These are phyloP conservation scores for Globisporangium orthogonon DNA, from an alignment of 352 stramenopile genomes.

Conservation along the genomic window DNA sequence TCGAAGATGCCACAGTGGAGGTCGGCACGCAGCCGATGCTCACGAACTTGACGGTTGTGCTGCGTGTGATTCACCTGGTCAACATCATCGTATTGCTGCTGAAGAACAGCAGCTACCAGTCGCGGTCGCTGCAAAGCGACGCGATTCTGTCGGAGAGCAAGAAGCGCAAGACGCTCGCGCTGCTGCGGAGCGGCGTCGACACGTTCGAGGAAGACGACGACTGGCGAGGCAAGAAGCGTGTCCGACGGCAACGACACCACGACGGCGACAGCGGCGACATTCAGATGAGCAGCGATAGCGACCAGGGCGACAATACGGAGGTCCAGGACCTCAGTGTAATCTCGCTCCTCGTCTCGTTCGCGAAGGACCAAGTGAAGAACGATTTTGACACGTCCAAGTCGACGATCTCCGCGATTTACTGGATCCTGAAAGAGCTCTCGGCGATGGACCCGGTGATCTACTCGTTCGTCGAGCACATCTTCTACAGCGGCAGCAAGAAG, in stretches of 20 bases:
- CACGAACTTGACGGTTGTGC: conserved; percentile 62
- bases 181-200: conserved; percentile 53
- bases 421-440: conserved; percentile 66
- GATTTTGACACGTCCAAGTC: conserved; percentile 77
- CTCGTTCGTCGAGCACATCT: conserved; percentile 44
- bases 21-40: conserved; percentile 22
- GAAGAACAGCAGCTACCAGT: conserved; percentile 25
- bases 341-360: conserved; percentile 43
- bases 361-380: conserved; percentile 67
- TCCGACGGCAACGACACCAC: conserved; percentile 43
- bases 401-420: conserved; percentile 74
- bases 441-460: conserved; percentile 43
- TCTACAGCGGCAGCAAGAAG: conserved; percentile 65
- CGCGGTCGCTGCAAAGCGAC: conserved; percentile 15
- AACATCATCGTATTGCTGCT: conserved; percentile 64
- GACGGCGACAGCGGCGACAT: conserved; percentile 37
- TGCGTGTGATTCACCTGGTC: conserved; percentile 60
- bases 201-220: conserved; percentile 55
- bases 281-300: conserved; percentile 70
- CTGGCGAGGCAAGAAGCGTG: conserved; percentile 56
- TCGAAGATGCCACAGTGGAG: conserved; percentile 49
- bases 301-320: conserved; percentile 41
- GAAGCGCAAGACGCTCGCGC: conserved; percentile 31
- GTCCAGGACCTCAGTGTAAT: conserved; percentile 65
- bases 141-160: conserved; percentile 36